Percentiles rank a stretch among this genome's conserved stretches.
These are phyloP conservation scores for Mariannaea sp. DNA, from an alignment of 2,329 filamentous ascomycete species.

Conservation along the genomic window DNA sequence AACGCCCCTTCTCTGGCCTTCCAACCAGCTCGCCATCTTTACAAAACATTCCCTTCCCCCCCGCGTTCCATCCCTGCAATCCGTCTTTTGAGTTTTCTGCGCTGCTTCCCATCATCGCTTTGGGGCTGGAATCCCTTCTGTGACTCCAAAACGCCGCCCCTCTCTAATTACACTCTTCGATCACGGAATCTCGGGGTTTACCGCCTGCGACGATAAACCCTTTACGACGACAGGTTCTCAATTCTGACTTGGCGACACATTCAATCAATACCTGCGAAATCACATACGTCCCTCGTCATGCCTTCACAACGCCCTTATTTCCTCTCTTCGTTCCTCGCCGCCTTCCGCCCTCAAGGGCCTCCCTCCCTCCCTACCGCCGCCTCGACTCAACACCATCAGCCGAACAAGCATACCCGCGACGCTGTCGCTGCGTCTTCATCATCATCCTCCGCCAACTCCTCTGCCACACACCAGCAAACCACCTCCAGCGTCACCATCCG, in stretches of 20 bases:
- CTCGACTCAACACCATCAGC: slow-evolving; percentile 40
- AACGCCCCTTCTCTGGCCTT: not conserved
- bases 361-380: slow-evolving; percentile 42
- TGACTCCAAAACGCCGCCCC: slow-evolving; percentile 4
- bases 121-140: slow-evolving; percentile 16
- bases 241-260: not conserved
- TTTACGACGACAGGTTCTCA: not conserved
- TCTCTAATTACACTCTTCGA: slow-evolving; percentile 1
- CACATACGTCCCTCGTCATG: slow-evolving; percentile 41
- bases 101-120: not conserved
- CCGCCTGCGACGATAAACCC: no score
- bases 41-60: slow-evolving; percentile 13
- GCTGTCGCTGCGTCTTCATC: slow-evolving; percentile 36
- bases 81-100: no score
- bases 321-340: slow-evolving; percentile 61
- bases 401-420: slow-evolving; percentile 46
- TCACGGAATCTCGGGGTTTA: not conserved
- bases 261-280: not conserved
- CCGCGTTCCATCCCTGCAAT: no score
- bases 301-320: slow-evolving; percentile 61
- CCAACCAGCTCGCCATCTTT: not conserved
- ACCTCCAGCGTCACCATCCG: slow-evolving; percentile 40
- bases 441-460: slow-evolving; percentile 2
- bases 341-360: slow-evolving; percentile 54
- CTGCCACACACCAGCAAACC: slow-evolving; percentile 32